These are phyloP conservation scores for Penicillium sp. DNA, from an alignment of 2,329 filamentous ascomycete genomes.

Conservation along the genomic window DNA sequence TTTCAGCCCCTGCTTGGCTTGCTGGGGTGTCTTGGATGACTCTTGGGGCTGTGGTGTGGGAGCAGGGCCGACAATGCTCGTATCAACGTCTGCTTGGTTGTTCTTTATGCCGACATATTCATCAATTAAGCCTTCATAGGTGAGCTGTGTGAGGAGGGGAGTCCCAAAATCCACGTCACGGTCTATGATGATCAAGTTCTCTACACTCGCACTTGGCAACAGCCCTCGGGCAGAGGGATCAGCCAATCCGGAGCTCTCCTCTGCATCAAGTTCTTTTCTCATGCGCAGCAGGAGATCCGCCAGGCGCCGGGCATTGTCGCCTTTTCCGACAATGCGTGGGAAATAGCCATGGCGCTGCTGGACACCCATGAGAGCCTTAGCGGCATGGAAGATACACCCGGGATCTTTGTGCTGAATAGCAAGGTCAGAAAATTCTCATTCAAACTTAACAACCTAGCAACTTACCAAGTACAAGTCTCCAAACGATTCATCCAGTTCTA, in stretches of 20 bases:
- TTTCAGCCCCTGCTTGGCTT: slow-evolving; percentile 65
- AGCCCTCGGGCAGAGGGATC: slow-evolving; percentile 61
- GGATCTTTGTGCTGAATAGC: slow-evolving; percentile 70
- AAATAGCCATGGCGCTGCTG: slow-evolving; percentile 92
- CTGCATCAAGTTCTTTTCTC: slow-evolving; percentile 85
- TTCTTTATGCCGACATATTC: slow-evolving; percentile 89
- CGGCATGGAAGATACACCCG: slow-evolving; percentile 82
- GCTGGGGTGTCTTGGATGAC: slow-evolving; percentile 50
- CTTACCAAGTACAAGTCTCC: slow-evolving; percentile 76
- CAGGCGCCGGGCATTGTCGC: slow-evolving; percentile 85
- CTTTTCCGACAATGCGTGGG: slow-evolving; percentile 90
- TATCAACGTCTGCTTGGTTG: slow-evolving; percentile 90
- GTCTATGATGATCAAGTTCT: slow-evolving; percentile 92
- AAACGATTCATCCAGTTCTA: slow-evolving; percentile 86
- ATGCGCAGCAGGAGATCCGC: slow-evolving; percentile 85
- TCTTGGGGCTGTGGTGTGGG: slow-evolving; percentile 54
- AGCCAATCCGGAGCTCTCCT: slow-evolving; percentile 62
- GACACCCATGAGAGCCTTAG: slow-evolving; percentile 89
- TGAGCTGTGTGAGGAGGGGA: slow-evolving; percentile 86
- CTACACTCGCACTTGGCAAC: slow-evolving; percentile 80
- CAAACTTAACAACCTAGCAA: neutral
- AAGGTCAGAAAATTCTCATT: neutral
- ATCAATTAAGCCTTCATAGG: slow-evolving; percentile 93
- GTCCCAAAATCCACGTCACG: slow-evolving; percentile 93
- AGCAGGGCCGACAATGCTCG: slow-evolving; percentile 76